Base-by-base conservation (phyloP, 1,284 basidiomycete species). In the Thelephora terrestris region DNA sequence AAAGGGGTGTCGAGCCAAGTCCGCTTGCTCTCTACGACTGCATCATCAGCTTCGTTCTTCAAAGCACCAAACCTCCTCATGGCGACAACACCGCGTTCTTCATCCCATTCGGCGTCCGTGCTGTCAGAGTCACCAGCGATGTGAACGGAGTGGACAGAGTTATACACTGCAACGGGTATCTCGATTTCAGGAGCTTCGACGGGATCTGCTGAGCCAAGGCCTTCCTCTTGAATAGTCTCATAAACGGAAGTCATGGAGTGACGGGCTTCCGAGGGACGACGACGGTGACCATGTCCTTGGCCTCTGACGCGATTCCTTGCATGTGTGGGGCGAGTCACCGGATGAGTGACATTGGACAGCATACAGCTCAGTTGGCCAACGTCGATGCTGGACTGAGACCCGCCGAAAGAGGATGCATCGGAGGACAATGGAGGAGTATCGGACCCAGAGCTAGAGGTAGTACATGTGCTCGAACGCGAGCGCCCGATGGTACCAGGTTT, bases 181-280 rank as follows among this genome's bases (percentile, higher is more conserved):
- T 25, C 34, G 47, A 49, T 48, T 53, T 42, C 39, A 42, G 54
- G 6, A 71, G 64, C 1, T 68, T 69, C 0, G 70, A 62, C 1
- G 71, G 65, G 44, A 64, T 67, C 3, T 57, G 57, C 4, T 56
- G 42, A 1, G 61, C 12, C 61, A 1, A 71, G 69, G 6, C 70
- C 61, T 53, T 89, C 86, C 53, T 89, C 85, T 46, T 85, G 71
- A 47, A 90, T 89, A 0, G 81, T 87, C 59, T 87, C 85, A 52
- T 86, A 87, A 1, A 85, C 71, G 0, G 85, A 88, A 0, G 78
- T 69, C 3, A 81, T 71, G 9, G 82, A 82, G 12, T 73, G 72
- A 21, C 74, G 75, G 40, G 74, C 71, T 47, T 79, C 73, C 10
- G 84, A 85, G 45, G 78, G 73, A 3, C 81, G 75, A 45, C 81